Base-by-base conservation (phyloP, 176 grass and related monocot genomes). In the Alloteropsis semialata region DNA sequence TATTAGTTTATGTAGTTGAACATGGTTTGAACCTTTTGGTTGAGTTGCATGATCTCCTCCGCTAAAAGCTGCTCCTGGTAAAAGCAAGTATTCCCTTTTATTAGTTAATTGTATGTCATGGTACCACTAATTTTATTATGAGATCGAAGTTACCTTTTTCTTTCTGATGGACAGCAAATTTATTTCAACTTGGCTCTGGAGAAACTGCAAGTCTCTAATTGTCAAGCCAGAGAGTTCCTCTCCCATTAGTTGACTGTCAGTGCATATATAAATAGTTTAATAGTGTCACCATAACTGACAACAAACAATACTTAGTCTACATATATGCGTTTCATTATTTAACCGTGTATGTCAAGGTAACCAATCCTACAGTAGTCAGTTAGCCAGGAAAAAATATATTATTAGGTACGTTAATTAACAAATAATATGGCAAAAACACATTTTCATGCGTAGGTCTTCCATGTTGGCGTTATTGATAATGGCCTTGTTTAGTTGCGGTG, bases 171-270 rank as follows among this genome's bases (percentile, higher is more conserved):
- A 74, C 13, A 74, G 76, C 28, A 75, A 22, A 48, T 77, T 75
- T 6, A 75, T 81, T 51, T 86, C 84, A 75, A 81, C 10, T 74
- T 86, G 77, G 37, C 30, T 81, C 37, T 46, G 46, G 6, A 81
- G 69, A 86, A 74, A 80, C 37, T 86, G 84, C 59, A 86, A 2
- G 41, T 86, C 84, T 48, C 59, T 72, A 81, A 74, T 8, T 44
- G 37, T 46, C 38, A 79, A 22, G 21, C 37, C 29, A 28, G 84
- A 86, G 30, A 81, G 37, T 55, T 86, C 84, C 59, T 86, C 69
- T 34, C 84, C 84, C 59, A 75, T 28, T 15, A 86, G 27, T 56
- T 81, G 36, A 22, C 84, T 86, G 42, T 57, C 44, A 9, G 30
- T 27, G 1, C 25, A 33, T 16, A 16, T 10, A 55, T 43, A 7